Percentiles rank a stretch among this genome's conserved stretches.
phyloP scores from a whole-genome alignment of 352 stramenopile species.

The Pythium biforme region DNA sequence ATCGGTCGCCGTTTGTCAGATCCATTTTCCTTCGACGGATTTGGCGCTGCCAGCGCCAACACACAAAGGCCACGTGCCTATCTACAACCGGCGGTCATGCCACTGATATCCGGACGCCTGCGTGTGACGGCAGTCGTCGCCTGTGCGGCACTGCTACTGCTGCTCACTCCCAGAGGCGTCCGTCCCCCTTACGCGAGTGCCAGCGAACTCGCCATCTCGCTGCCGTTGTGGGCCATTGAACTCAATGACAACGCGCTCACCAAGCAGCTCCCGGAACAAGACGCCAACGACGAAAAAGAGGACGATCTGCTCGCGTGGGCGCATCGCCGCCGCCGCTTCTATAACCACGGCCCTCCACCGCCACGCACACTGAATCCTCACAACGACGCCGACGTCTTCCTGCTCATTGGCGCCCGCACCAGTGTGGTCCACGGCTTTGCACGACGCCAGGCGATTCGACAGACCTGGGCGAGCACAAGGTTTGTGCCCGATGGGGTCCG shows the following conservation, averaged over 20 bases:
- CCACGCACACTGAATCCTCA: too few relatives aligned
- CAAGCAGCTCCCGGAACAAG: not conserved
- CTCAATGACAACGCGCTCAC: not conserved
- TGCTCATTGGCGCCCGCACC: conserved; percentile 51
- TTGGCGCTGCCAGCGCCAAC: too few relatives aligned
- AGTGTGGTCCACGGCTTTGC: conserved; percentile 36
- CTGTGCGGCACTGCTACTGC: not conserved
- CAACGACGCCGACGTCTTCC: not conserved
- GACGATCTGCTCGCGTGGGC: not conserved
- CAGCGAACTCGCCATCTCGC: not conserved
- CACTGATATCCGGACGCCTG: too few relatives aligned
- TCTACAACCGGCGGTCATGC: too few relatives aligned
- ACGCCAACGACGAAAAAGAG: not conserved
- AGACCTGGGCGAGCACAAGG: conserved; percentile 33
- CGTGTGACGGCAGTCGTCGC: too few relatives aligned
- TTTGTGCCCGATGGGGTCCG: conserved; percentile 19
- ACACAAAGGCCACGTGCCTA: too few relatives aligned
- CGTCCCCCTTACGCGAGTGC: too few relatives aligned
- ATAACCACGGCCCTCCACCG: too few relatives aligned
- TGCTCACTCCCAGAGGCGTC: not conserved
- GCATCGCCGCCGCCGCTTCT: too few relatives aligned
- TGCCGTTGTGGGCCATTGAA: not conserved
- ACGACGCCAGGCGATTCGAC: conserved; percentile 14
- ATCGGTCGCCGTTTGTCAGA: too few relatives aligned
- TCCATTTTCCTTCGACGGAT: too few relatives aligned